Conservation (phyloP, 2,329 filamentous ascomycete species). For the Incumbomyces delicatus region DNA sequence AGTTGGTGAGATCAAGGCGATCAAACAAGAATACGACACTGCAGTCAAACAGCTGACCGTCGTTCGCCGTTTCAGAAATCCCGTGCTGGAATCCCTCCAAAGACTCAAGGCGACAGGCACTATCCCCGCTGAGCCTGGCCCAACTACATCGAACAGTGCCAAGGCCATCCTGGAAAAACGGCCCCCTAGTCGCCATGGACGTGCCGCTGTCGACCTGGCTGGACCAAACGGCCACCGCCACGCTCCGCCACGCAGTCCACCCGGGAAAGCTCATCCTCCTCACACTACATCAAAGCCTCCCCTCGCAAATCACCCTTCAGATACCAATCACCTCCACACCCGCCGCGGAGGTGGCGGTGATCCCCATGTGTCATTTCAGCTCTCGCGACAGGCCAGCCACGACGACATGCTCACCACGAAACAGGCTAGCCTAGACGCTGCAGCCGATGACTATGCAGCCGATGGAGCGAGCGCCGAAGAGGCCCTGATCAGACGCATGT, state of each 20-base stretch:
- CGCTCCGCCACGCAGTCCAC: conserved; percentile 9
- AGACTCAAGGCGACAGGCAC: conserved; percentile 23
- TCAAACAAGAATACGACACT: conserved; percentile 36
- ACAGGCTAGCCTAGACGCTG: conserved; percentile 15
- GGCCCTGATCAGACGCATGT: conserved; percentile 19
- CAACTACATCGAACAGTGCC: conserved; percentile 1
- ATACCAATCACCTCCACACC: neutral
- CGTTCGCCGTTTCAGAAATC: conserved; percentile 36
- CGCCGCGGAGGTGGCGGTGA: neutral
- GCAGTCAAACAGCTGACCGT: conserved; percentile 34
- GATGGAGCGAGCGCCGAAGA: conserved; percentile 17
- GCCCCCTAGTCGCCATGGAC: conserved; percentile 17
- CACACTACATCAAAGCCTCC: neutral
- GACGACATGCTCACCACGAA: conserved; percentile 21
- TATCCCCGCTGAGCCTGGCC: conserved; percentile 10
- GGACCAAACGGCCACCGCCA: conserved; percentile 11
- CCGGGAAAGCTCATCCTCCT: conserved; percentile 7
- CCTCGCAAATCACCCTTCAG: neutral
- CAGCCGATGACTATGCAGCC: conserved; percentile 14
- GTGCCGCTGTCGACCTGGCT: neutral
- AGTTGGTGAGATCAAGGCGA: conserved; percentile 23
- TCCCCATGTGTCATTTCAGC: conserved; percentile 14
- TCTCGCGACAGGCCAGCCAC: conserved; percentile 20
- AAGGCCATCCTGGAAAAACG: conserved; percentile 10
- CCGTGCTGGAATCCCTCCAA: conserved; percentile 33